Evolutionary conservation across 257 asterid species (phyloP), one percentile per base, ranked within the genome.

Genomic region (Ophiorrhiza pumila): DNA sequence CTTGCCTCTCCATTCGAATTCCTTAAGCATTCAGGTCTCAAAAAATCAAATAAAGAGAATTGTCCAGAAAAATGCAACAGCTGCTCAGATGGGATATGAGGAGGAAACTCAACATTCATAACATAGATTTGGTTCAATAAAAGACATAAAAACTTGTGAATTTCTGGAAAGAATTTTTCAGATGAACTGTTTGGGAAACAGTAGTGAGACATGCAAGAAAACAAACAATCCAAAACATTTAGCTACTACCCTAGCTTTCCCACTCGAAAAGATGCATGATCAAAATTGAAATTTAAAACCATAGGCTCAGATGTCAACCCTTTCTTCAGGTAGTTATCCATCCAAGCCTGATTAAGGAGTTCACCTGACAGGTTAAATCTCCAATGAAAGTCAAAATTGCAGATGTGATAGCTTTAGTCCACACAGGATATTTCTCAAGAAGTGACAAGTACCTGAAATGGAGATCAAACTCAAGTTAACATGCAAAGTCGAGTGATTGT

Each of bases 331-430:
- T 5, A 31, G 42, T 35, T 11, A 66, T 37, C 47, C 73, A 67
- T 81, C 37, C 22, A 82, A 32, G 70, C 27, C 34, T 35, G 41
- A 6, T 45, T 60, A 70, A 34, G 72, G 45, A 80, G 65, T 72
- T 83, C 85, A 94, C 99, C 96, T 94, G 99, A 72, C 99, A 91
- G 58, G 88, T 81, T 37, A 94, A 22, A 75, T 94, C 99, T 63
- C 97, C 97, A 77, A 83, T 61, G 77, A 92, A 83, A 74, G 87
- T 94, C 80, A 94, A 71, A 29, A 90, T 12, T 57, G 97, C 93
- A 31, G 97, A 87, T 32, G 97, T 91, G 49, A 86, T 73, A 41
- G 97, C 95, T 82, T 94, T 94, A 32, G 99, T 94, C 80, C 82
- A 77, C 81, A 91, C 90, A 20, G 97, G 99, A 72, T 91, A 79